Evolutionary conservation across 768 basidiomycete genomes (phyloP).

Genomic region (Podaxis mareebaensis): DNA sequence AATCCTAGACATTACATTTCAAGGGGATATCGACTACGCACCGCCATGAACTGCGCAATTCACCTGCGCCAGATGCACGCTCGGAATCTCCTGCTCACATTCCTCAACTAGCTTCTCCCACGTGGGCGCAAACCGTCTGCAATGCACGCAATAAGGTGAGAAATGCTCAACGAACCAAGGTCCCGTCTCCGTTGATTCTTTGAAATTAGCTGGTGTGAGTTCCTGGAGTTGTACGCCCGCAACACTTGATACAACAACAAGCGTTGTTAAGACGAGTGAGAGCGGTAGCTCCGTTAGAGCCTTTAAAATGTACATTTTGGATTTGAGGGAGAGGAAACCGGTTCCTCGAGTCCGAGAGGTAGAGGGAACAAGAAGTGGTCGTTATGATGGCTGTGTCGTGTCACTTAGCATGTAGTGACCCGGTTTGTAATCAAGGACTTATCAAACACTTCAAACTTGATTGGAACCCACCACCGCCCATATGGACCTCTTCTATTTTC

Average conservation of each 20-base stretch:
- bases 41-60: constrained; percentile 27
- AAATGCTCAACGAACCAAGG: constrained; percentile 86
- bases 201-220: constrained; percentile 65
- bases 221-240: constrained; percentile 16
- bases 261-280: constrained; percentile 7
- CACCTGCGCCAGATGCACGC: constrained; percentile 68
- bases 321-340: background rate
- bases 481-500: constrained; percentile 60
- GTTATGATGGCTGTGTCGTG: constrained; percentile 9
- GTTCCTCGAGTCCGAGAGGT: background rate
- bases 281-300: constrained; percentile 8
- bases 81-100: constrained; percentile 45
- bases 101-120: constrained; percentile 72
- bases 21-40: constrained; percentile 16
- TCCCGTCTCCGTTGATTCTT: constrained; percentile 50
- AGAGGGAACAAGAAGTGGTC: background rate
- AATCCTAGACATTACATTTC: background rate
- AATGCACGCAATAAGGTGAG: constrained; percentile 85
- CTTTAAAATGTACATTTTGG: background rate
- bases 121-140: constrained; percentile 75
- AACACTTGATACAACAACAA: constrained; percentile 3
- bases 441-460: background rate
- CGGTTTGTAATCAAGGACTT: constrained; percentile 2
- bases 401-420: background rate
- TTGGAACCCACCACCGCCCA: constrained; percentile 1